These are phyloP conservation scores for Phlebopus sp. DNA, from an alignment of 1,284 basidiomycete genomes.

Conservation along the genomic window DNA sequence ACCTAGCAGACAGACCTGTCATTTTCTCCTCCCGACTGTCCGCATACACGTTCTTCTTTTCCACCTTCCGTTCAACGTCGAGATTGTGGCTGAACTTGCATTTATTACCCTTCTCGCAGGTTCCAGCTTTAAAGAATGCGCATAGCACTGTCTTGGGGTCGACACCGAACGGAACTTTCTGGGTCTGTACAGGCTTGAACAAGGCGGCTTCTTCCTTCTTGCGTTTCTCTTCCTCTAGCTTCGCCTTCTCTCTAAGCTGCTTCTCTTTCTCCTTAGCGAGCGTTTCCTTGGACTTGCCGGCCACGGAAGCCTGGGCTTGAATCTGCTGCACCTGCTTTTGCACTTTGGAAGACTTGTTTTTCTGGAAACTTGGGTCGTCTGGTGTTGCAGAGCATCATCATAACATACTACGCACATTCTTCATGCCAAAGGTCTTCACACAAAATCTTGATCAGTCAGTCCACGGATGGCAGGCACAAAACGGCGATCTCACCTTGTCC, in stretches of 20 bases:
- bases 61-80: constrained; percentile 86
- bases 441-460: constrained; percentile 32
- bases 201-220: constrained; percentile 85
- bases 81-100: constrained; percentile 97
- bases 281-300: constrained; percentile 76
- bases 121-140: constrained; percentile 85
- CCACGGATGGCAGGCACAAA: constrained; percentile 17
- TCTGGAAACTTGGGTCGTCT: constrained; percentile 43
- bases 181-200: constrained; percentile 72
- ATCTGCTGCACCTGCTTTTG: constrained; percentile 82
- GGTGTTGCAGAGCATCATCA: constrained; percentile 8
- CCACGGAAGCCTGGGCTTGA: constrained; percentile 67
- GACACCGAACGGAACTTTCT: constrained; percentile 94
- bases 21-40: constrained; percentile 83
- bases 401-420: constrained; percentile 62
- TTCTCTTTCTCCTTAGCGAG: constrained; percentile 86
- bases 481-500: constrained; percentile 59
- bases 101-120: constrained; percentile 86
- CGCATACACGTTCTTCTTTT: constrained; percentile 96
- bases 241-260: constrained; percentile 72
- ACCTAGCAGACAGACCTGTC: constrained; percentile 57
- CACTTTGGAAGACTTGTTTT: constrained; percentile 94
- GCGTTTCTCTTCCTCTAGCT: constrained; percentile 79
- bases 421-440: constrained; percentile 84
- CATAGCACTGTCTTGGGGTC: constrained; percentile 93